phyloP scores from a whole-genome alignment of 768 basidiomycete genomes.

The Boletus vinaceobasis region DNA sequence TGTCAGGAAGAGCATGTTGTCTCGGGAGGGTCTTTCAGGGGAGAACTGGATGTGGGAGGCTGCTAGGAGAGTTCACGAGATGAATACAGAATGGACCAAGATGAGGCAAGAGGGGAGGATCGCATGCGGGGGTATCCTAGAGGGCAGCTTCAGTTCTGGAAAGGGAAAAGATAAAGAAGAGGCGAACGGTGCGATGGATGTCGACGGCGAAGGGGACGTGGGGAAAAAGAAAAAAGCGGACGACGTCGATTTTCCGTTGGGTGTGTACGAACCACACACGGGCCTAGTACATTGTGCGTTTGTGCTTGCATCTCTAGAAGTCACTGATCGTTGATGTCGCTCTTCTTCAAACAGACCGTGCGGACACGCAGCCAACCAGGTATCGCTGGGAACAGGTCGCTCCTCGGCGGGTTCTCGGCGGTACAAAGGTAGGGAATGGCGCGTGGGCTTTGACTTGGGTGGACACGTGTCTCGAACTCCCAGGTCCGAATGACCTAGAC shows the following conservation, averaged over 20 bases:
- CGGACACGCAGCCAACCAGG: constrained; percentile 72
- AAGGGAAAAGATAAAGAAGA: constrained; percentile 35
- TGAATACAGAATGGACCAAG: constrained; percentile 61
- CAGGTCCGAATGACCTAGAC: constrained; percentile 21
- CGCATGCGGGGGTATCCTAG: constrained; percentile 47
- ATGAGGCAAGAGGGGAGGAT: constrained; percentile 54
- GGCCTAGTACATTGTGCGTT: constrained; percentile 69
- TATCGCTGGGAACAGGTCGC: constrained; percentile 59
- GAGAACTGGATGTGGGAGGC: constrained; percentile 93
- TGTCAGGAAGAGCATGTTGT: constrained; percentile 74
- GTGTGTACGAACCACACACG: constrained; percentile 81
- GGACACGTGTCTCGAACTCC: constrained; percentile 48
- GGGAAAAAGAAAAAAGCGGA: constrained; percentile 30
- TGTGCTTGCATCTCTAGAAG: background rate
- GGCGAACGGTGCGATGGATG: constrained; percentile 28
- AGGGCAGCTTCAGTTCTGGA: constrained; percentile 26
- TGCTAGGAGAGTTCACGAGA: constrained; percentile 60
- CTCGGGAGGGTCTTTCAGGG: constrained; percentile 75
- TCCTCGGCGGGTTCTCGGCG: constrained; percentile 55
- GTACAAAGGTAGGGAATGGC: constrained; percentile 70
- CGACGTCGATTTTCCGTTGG: constrained; percentile 45
- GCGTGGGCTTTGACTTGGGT: constrained; percentile 83
- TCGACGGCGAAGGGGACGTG: constrained; percentile 26
- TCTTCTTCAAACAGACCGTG: constrained; percentile 50
- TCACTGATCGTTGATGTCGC: constrained; percentile 5